Evolutionary conservation across 2,329 filamentous ascomycete genomes (phyloP).

Genomic region (Pseudocercospora pini-densiflorae): DNA sequence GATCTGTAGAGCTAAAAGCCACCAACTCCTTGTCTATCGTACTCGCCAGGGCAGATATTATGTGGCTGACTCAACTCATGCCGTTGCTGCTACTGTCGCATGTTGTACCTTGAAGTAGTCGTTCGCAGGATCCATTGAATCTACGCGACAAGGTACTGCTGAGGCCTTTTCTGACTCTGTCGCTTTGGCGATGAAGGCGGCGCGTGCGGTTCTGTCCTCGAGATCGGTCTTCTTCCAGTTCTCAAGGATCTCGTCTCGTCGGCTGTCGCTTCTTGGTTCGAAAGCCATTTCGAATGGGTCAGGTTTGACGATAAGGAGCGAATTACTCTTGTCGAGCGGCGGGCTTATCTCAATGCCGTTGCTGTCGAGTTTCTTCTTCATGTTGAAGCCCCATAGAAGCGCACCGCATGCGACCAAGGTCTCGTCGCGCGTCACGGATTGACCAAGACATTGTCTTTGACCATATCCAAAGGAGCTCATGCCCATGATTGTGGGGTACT

Average conservation of each 20-base stretch:
- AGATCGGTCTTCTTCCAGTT: slow-evolving; percentile 46
- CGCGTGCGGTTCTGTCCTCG: slow-evolving; percentile 42
- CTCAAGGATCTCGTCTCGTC: slow-evolving; percentile 45
- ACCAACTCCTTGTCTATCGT: neutral
- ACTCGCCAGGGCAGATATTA: neutral
- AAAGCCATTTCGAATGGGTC: slow-evolving; percentile 61
- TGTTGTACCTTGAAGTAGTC: slow-evolving; percentile 9
- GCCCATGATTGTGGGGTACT: slow-evolving; percentile 65
- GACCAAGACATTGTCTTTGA: slow-evolving; percentile 65
- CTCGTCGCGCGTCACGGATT: slow-evolving; percentile 66
- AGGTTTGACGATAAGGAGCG: slow-evolving; percentile 62
- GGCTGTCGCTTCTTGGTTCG: slow-evolving; percentile 52
- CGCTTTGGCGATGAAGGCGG: slow-evolving; percentile 37
- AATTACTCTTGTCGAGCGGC: slow-evolving; percentile 55
- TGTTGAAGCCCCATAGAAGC: slow-evolving; percentile 53
- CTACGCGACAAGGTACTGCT: slow-evolving; percentile 2
- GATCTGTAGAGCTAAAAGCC: slow-evolving; percentile 1
- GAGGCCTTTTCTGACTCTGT: slow-evolving; percentile 15
- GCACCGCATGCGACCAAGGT: slow-evolving; percentile 58
- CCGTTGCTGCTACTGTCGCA: neutral
- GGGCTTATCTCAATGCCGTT: slow-evolving; percentile 42
- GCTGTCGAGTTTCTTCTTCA: slow-evolving; percentile 51
- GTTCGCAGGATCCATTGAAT: slow-evolving; percentile 4
- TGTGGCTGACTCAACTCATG: neutral
- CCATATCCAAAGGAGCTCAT: slow-evolving; percentile 71